Evolutionary conservation across 441 rosid species (phyloP).

Genomic region (Adansonia grandidieri): DNA sequence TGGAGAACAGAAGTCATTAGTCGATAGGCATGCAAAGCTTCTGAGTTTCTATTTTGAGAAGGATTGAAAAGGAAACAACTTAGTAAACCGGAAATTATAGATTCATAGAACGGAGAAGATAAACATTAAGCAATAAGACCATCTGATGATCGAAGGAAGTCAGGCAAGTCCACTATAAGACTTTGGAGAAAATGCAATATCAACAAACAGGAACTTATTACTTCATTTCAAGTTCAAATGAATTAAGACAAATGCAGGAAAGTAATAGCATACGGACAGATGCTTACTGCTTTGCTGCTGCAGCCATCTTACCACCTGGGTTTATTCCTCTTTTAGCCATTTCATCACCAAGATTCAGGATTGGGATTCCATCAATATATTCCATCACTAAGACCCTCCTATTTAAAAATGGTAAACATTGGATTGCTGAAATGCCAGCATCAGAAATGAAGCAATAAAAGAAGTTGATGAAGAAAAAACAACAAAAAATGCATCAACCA

Average conservation of each 20-base stretch:
- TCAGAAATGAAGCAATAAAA: conserved; percentile 20
- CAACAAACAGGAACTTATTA: not conserved
- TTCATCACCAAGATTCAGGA: conserved; percentile 86
- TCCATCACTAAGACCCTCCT: conserved; percentile 92
- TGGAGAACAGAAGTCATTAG: not conserved
- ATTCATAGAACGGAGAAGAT: not conserved
- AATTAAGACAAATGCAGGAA: conserved; percentile 3
- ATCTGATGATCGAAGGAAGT: not conserved
- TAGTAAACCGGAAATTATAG: not conserved
- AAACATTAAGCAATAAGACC: not conserved
- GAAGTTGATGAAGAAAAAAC: not conserved
- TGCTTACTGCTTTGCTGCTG: conserved; percentile 93
- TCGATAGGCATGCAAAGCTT: not conserved
- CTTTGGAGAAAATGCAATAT: not conserved
- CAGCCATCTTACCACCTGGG: conserved; percentile 83
- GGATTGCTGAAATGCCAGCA: conserved; percentile 19
- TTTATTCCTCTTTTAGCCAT: conserved; percentile 91
- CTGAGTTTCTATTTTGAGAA: not conserved
- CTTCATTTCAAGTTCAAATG: conserved; percentile 10
- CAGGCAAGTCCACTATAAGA: not conserved
- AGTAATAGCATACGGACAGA: conserved; percentile 26
- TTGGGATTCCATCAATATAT: conserved; percentile 89
- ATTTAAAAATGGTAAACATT: conserved; percentile 27
- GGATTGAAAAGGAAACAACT: not conserved
- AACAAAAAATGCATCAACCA: not conserved